A percentile compares a stretch with the other conserved stretches of the same genome.
Conservation (phyloP, 331 rosid species). For the Cucumis variabilis region DNA sequence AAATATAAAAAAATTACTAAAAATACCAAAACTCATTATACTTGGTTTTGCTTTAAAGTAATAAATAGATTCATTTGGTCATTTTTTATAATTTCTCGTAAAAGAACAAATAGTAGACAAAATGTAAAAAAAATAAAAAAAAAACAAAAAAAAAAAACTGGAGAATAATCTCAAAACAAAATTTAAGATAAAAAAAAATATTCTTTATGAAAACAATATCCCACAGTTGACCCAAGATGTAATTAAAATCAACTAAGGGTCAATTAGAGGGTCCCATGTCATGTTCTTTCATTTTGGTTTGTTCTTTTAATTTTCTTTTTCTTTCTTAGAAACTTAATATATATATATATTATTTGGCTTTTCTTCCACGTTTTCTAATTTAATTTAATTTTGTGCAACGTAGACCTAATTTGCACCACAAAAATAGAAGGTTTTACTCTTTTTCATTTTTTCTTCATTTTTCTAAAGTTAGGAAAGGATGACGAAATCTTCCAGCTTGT, state of each 20-base stretch:
- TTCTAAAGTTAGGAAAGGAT: background rate
- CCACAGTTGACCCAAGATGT: background rate
- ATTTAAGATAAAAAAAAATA: too few species aligned
- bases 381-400: background rate
- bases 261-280: background rate
- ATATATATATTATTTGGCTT: too few species aligned
- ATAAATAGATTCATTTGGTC: too few species aligned
- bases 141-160: too few species aligned
- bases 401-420: background rate
- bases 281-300: background rate
- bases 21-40: too few species aligned
- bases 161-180: too few species aligned
- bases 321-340: background rate
- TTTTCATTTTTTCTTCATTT: background rate
- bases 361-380: background rate
- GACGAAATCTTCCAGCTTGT: background rate
- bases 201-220: background rate
- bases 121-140: too few species aligned
- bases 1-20: too few species aligned
- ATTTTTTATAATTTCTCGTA: too few species aligned
- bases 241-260: background rate
- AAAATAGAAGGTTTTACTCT: background rate
- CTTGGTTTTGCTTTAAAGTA: too few species aligned
- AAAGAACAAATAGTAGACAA: too few species aligned
- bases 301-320: background rate